Conservation (phyloP, 148 eudicot species). For the Heliosperma pusillum region DNA sequence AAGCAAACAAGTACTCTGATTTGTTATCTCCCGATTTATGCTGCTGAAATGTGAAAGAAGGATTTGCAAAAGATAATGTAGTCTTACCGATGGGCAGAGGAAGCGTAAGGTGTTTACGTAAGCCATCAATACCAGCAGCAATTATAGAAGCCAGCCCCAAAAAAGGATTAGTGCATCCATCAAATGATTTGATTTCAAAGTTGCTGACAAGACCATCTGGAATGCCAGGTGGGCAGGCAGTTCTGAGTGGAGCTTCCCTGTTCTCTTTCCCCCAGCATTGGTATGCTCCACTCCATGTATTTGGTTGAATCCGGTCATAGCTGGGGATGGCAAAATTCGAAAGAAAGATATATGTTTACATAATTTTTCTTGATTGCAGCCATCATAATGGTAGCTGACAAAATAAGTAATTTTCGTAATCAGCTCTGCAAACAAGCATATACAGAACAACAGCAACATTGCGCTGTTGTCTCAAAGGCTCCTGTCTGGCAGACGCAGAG, state of each 20-base stretch:
- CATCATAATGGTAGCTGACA: neutral
- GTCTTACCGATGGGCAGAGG: conserved; percentile 80
- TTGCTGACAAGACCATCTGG: conserved; percentile 82
- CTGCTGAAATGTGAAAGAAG: neutral
- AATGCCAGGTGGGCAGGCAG: conserved; percentile 89
- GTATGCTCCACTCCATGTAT: conserved; percentile 96
- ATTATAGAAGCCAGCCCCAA: conserved; percentile 80
- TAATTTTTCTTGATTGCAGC: neutral
- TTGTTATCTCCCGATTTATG: neutral
- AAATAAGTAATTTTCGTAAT: neutral
- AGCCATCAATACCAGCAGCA: conserved; percentile 91
- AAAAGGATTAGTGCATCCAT: conserved; percentile 90
- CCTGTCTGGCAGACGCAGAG: neutral
- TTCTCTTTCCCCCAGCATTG: conserved; percentile 95
- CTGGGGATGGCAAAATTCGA: conserved; percentile 27
- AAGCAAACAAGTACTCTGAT: no score
- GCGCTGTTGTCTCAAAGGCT: neutral
- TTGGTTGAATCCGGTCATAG: conserved; percentile 89
- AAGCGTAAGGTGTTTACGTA: conserved; percentile 57
- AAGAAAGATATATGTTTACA: neutral
- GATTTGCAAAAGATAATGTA: neutral
- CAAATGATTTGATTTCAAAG: conserved; percentile 88
- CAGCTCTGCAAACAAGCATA: neutral
- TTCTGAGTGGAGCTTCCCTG: conserved; percentile 86
- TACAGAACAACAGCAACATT: neutral